Base-by-base conservation (phyloP, 257 asterid genomes). In the Petrea volubilis region DNA sequence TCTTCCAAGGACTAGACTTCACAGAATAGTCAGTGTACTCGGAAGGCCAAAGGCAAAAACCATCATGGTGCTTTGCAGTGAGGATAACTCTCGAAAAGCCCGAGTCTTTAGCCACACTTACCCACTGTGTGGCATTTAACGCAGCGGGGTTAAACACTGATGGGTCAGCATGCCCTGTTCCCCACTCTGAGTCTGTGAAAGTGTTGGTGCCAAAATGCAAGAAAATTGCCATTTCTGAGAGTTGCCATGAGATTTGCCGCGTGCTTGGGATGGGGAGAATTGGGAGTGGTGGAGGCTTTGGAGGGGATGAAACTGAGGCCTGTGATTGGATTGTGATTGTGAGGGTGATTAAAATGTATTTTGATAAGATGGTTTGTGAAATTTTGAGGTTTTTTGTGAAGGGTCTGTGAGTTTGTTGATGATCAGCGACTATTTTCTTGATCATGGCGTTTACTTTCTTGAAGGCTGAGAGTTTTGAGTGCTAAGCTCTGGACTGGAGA, bases 41-140 rank as follows among this genome's bases (percentile, higher is more conserved):
- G 4, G 97, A 88, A 2, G 98, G 98, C 98, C 99, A 95, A 0
- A 95, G 82, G 56, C 99, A 95, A 64, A 95, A 95, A 21, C 99
- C 99, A 81, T 95, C 99, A 64, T 95, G 98, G 77, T 95, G 99
- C 76, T 95, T 95, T 10, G 90, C 86, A 29, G 99, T 95, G 12
- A 95, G 81, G 15, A 95, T 68, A 3, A 92, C 79, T 71, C 87
- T 79, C 0, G 88, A 80, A 67, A 95, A 95, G 1, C 98, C 99
- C 24, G 80, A 67, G 20, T 76, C 86, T 61, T 87, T 92, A 36
- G 97, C 99, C 17, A 86, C 90, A 17, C 15, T 72, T 18, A 95
- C 93, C 97, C 99, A 95, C 74, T 95, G 99, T 40, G 96, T 80
- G 36, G 96, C 96, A 50, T 92, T 92, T 15, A 92, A 67, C 9